phyloP scores from a whole-genome alignment of 192 early-diverging fungal genomes.

The Neocallimastix lanati region DNA sequence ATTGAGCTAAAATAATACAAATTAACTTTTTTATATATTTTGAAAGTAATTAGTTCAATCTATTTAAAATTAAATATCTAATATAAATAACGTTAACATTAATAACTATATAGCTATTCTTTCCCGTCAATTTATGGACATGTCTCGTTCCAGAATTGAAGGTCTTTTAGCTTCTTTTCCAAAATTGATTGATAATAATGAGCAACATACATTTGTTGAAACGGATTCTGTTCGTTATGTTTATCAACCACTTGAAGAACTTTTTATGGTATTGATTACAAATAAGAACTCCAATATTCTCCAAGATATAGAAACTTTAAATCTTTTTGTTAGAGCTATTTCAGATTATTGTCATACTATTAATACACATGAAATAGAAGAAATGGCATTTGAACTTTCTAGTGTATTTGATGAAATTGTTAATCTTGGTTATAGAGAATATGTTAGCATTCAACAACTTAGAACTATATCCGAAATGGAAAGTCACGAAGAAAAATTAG shows the following conservation, averaged over 20 bases:
- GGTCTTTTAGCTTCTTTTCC: slow-evolving; percentile 91
- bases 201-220: slow-evolving; percentile 91
- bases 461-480: slow-evolving; percentile 92
- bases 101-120: slow-evolving; percentile 38
- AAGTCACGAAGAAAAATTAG: slow-evolving; percentile 91
- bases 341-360: slow-evolving; percentile 70
- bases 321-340: slow-evolving; percentile 81
- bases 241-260: slow-evolving; percentile 92
- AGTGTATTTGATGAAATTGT: slow-evolving; percentile 93
- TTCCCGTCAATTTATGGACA: slow-evolving; percentile 92
- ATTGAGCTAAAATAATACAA: too few species aligned
- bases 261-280: slow-evolving; percentile 91
- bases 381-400: slow-evolving; percentile 74
- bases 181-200: slow-evolving; percentile 71
- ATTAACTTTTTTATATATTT: too few species aligned
- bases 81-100: too few species aligned
- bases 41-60: too few species aligned
- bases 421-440: slow-evolving; percentile 69
- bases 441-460: slow-evolving; percentile 77
- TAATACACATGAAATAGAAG: slow-evolving; percentile 70
- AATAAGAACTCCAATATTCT: slow-evolving; percentile 89
- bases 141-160: slow-evolving; percentile 90
- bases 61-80: too few species aligned
- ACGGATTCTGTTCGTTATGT: slow-evolving; percentile 94
- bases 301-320: slow-evolving; percentile 92